Evolutionary conservation across 2,329 filamentous ascomycete species (phyloP).

Genomic region (Cytospora paraplurivora): DNA sequence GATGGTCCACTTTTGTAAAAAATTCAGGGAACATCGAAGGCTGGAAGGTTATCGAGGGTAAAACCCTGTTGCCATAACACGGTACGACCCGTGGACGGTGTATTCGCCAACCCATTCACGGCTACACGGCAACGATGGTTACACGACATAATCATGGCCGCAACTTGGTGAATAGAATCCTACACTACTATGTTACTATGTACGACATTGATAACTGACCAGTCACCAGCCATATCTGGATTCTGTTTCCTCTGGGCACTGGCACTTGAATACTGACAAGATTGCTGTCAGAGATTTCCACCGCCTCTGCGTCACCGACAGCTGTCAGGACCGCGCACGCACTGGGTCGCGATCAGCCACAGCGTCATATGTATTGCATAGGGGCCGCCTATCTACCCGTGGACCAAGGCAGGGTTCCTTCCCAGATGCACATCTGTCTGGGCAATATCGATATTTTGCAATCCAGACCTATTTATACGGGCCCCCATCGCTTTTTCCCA

Average conservation of each 20-base stretch:
- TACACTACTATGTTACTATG: too few species aligned
- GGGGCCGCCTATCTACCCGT: too few species aligned
- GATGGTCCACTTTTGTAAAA: too few species aligned
- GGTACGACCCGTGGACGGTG: background rate
- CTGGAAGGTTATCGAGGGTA: too few species aligned
- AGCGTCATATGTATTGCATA: background rate
- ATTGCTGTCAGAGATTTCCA: background rate
- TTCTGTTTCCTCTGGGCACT: background rate
- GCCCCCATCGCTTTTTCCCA: background rate
- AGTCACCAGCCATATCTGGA: background rate
- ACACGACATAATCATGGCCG: background rate
- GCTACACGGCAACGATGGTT: background rate
- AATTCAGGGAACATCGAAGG: too few species aligned
- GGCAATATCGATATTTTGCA: background rate
- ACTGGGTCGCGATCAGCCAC: background rate
- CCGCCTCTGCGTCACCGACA: slow-evolving; percentile 3
- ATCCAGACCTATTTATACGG: background rate
- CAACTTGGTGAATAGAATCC: background rate
- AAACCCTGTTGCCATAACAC: background rate
- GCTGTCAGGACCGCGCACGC: background rate
- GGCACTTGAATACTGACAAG: background rate
- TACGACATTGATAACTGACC: background rate
- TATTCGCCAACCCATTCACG: background rate
- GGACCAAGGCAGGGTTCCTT: background rate
- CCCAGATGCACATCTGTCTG: background rate